Conservation (phyloP, 164 flowering plant species). For the Stephania japonica region DNA sequence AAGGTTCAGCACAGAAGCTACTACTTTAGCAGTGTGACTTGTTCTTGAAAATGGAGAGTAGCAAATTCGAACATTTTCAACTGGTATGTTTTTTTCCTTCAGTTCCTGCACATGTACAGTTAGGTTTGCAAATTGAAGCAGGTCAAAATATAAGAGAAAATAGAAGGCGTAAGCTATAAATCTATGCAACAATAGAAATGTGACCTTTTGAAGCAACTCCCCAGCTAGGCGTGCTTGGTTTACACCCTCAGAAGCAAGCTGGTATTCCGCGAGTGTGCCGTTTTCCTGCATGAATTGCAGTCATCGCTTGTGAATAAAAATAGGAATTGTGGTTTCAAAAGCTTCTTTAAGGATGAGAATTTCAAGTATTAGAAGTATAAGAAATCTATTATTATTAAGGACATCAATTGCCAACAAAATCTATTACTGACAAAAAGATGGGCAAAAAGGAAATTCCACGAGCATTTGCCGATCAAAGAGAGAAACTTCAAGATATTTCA, state of each 20-base stretch:
- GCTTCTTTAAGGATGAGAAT: neutral
- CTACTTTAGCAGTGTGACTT: constrained; percentile 68
- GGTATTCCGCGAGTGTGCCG: constrained; percentile 54
- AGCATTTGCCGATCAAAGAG: neutral
- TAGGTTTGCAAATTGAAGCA: neutral
- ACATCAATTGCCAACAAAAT: no score
- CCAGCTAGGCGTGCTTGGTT: constrained; percentile 76
- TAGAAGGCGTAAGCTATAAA: neutral
- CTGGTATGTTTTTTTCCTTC: constrained; percentile 40
- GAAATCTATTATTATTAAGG: no score
- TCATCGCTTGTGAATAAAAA: neutral
- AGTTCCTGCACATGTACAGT: constrained; percentile 47
- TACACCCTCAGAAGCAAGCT: constrained; percentile 74
- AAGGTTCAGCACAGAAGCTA: constrained; percentile 61
- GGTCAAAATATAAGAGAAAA: neutral
- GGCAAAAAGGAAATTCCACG: neutral
- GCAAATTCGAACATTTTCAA: constrained; percentile 76
- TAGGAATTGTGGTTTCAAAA: neutral
- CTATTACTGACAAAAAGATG: neutral
- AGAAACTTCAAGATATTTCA: no score
- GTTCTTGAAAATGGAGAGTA: constrained; percentile 97
- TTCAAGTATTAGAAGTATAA: no score
- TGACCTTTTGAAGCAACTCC: constrained; percentile 54
- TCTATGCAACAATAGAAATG: neutral
- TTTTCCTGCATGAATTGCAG: constrained; percentile 49